phyloP scores from a whole-genome alignment of 73 alveolate genomes.

The Uronychia binucleata region DNA sequence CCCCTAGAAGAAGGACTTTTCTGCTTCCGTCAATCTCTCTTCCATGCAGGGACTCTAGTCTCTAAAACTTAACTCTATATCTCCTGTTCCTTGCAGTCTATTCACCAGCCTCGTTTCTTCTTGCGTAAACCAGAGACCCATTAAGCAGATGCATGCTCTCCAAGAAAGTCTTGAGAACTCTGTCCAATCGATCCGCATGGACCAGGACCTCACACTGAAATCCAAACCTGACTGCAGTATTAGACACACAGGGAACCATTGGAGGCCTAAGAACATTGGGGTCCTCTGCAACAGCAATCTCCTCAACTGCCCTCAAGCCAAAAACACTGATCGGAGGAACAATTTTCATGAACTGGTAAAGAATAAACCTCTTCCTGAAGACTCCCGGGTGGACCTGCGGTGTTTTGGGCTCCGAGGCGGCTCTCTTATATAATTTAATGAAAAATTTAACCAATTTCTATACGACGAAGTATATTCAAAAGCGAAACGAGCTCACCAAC shows the following conservation, averaged over 20 bases:
- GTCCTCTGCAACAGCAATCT: no score
- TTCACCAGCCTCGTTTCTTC: no score
- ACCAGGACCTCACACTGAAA: no score
- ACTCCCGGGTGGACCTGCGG: neutral
- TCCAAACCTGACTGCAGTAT: neutral
- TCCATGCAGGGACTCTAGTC: neutral
- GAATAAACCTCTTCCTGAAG: neutral
- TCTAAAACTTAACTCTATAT: neutral
- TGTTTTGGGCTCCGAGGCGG: neutral
- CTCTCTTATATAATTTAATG: neutral
- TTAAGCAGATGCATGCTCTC: neutral
- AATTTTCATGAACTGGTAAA: neutral
- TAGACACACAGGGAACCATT: neutral
- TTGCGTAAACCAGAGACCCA: no score
- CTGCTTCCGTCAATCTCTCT: neutral
- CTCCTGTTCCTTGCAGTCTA: neutral
- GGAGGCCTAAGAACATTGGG: neutral
- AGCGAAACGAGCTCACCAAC: neutral
- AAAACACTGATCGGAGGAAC: neutral
- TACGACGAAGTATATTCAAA: neutral
- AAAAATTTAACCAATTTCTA: neutral
- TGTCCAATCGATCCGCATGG: no score
- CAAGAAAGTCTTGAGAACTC: no score
- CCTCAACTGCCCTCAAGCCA: no score
- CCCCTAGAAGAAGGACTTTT: no score